Evolutionary conservation across 345 rosid species (phyloP).

Genomic region (Gossypium thurberi): DNA sequence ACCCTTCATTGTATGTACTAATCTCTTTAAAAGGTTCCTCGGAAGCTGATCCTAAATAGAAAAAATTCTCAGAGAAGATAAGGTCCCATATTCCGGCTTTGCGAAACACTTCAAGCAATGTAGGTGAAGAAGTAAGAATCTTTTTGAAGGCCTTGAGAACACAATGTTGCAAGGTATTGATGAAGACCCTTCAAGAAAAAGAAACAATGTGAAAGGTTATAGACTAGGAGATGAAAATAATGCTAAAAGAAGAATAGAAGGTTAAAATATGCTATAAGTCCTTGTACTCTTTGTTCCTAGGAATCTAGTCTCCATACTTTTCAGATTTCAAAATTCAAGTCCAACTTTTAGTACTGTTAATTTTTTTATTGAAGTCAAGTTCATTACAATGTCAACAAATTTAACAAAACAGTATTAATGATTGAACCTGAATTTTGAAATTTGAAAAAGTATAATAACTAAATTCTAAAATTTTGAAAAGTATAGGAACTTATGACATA

Average conservation of each 20-base stretch:
- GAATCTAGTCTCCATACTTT: no score
- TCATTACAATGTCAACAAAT: no score
- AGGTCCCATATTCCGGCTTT: constrained; percentile 72
- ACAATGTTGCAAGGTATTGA: constrained; percentile 44
- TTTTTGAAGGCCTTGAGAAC: constrained; percentile 46
- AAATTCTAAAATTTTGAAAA: no score
- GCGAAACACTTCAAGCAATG: constrained; percentile 43
- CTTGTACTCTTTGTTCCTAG: no score
- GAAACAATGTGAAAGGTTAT: neutral
- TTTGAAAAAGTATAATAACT: no score
- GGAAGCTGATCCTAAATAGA: constrained; percentile 39
- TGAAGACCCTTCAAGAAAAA: constrained; percentile 37
- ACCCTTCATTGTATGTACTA: constrained; percentile 16
- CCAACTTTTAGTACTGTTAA: no score
- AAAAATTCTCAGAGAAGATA: constrained; percentile 61
- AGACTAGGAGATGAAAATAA: constrained; percentile 4
- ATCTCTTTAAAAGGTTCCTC: constrained; percentile 32
- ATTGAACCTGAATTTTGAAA: no score
- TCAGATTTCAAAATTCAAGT: no score
- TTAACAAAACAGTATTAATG: no score
- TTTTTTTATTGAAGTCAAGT: no score
- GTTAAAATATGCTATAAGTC: no score
- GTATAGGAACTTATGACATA: no score
- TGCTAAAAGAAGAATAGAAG: neutral
- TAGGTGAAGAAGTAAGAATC: constrained; percentile 49